phyloP scores from a whole-genome alignment of 345 rosid species.

The Dovyalis caffra region DNA sequence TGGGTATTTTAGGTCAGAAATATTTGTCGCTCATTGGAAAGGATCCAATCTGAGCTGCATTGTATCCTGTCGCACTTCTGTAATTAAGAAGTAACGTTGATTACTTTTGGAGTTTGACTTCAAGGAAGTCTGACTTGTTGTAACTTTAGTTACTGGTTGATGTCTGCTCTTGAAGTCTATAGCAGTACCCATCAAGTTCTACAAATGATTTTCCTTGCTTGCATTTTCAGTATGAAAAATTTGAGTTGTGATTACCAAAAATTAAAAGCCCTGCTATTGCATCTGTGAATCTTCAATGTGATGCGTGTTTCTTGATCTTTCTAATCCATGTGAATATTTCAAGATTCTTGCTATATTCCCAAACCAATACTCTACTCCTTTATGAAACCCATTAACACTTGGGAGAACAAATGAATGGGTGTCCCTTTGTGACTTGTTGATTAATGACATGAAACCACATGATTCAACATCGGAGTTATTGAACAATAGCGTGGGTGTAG shows the following conservation, averaged over 20 bases:
- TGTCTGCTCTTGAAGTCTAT: not conserved
- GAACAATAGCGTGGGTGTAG: not conserved
- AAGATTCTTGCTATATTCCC: not conserved
- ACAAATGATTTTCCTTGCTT: not conserved
- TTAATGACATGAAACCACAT: not conserved
- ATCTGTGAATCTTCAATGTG: not conserved
- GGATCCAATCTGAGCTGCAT: not conserved
- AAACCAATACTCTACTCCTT: too few species aligned
- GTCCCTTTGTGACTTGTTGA: too few species aligned
- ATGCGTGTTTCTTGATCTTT: not conserved
- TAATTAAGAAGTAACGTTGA: not conserved
- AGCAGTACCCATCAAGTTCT: not conserved
- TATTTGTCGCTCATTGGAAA: not conserved
- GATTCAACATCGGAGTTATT: not conserved
- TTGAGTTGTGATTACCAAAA: not conserved
- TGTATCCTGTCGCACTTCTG: not conserved
- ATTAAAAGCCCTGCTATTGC: not conserved
- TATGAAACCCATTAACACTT: too few species aligned
- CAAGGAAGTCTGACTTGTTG: not conserved
- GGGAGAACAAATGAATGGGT: too few species aligned
- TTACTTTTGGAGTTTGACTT: not conserved
- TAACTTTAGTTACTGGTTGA: not conserved
- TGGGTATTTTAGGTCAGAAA: not conserved
- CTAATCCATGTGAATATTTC: not conserved
- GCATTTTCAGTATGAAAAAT: not conserved